Evolutionary conservation across 140 eudicot genomes (phyloP), one percentile per base, ranked within the genome.

Genomic region (Stevia rebaudiana): DNA sequence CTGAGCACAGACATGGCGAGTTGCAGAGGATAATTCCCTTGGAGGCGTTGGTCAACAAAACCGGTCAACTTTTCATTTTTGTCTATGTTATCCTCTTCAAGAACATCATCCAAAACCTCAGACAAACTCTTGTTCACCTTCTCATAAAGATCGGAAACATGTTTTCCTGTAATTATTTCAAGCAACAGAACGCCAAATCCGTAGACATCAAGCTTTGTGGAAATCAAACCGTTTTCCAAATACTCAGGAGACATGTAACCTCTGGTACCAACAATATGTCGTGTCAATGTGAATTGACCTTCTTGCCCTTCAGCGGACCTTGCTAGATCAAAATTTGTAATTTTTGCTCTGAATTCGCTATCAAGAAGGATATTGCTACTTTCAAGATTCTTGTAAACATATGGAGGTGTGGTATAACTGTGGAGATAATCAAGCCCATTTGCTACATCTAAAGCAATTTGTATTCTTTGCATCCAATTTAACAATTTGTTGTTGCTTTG

Each of bases 171-270:
- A 11, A 94, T 79, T 19, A 86, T 78, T 72, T 94, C 99, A 63
- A 88, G 82, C 85, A 88, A 30, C 23, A 88, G 79, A 55, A 94
- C 83, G 16, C 99, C 99, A 61, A 94, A 82, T 51, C 97, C 81
- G 37, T 88, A 94, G 40, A 94, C 95, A 82, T 94, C 99, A 19
- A 94, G 95, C 94, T 94, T 88, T 43, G 97, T 76, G 28, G 99
- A 82, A 51, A 94, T 62, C 70, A 89, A 59, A 10, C 97, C 99
- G 44, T 94, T 80, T 49, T 88, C 97, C 74, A 86, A 64, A 74
- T 94, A 88, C 84, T 94, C 99, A 0, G 97, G 99, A 40, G 99
- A 83, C 95, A 94, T 86, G 82, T 86, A 89, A 25, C 95, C 99
- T 78, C 83, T 81, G n/a, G 87, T 83, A 71, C 95, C 99, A 31